Conservation (phyloP, 2,329 filamentous ascomycete genomes). For the Talaromyces pinophilus region DNA sequence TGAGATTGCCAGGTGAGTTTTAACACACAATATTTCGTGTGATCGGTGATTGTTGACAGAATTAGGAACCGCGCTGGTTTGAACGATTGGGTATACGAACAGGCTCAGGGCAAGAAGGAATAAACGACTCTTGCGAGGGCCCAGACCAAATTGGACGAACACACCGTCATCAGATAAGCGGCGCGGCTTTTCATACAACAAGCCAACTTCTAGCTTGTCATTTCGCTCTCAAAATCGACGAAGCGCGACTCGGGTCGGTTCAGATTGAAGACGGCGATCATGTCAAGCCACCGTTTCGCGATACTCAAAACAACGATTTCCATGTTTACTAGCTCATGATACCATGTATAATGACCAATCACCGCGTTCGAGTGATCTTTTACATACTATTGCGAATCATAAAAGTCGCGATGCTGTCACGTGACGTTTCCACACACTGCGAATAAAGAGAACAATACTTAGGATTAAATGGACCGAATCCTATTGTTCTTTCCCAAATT, state of each 20-base stretch:
- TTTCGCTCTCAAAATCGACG: background rate
- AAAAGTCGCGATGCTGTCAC: constrained; percentile 5
- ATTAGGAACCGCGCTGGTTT: constrained; percentile 78
- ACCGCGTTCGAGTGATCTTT: background rate
- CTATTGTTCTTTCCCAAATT: constrained; percentile 14
- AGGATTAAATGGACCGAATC: constrained; percentile 16
- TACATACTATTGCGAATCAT: background rate
- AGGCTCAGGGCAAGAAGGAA: constrained; percentile 62
- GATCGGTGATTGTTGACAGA: constrained; percentile 22
- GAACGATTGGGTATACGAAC: constrained; percentile 97
- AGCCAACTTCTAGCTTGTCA: background rate
- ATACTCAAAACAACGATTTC: background rate
- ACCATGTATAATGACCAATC: constrained; percentile 15
- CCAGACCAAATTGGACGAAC: background rate
- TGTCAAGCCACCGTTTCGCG: background rate
- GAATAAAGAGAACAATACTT: constrained; percentile 23
- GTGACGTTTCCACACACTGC: constrained; percentile 1
- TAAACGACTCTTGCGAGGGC: constrained; percentile 34
- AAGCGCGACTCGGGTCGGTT: background rate
- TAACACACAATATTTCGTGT: background rate
- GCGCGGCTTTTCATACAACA: background rate
- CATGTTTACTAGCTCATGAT: constrained; percentile 3
- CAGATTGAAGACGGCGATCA: background rate
- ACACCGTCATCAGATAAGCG: background rate
- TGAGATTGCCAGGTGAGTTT: constrained; percentile 64